Percentiles rank a stretch among this genome's conserved stretches.
Evolutionary conservation across 352 stramenopile species (phyloP).

Genomic region (Pythium periplocum): DNA sequence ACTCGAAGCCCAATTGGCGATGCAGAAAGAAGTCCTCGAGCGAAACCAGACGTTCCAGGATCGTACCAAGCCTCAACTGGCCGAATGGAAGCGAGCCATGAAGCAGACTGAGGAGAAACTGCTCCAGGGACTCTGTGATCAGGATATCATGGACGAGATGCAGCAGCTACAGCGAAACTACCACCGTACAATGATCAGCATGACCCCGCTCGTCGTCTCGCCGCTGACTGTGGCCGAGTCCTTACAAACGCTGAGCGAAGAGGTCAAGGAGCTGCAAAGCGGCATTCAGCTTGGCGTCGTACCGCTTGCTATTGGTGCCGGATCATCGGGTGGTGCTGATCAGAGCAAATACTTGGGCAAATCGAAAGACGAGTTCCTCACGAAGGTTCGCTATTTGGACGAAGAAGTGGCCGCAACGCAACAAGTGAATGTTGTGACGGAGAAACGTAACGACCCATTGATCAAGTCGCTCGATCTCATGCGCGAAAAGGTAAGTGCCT

Average conservation of each 20-base stretch:
- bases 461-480: constrained; percentile 62
- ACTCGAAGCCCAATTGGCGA: constrained; percentile 44
- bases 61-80: constrained; percentile 53
- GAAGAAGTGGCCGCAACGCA: constrained; percentile 65
- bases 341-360: constrained; percentile 5
- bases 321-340: neutral
- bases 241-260: constrained; percentile 44
- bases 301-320: constrained; percentile 9
- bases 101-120: constrained; percentile 65
- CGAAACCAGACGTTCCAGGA: constrained; percentile 69
- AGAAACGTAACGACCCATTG: constrained; percentile 75
- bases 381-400: constrained; percentile 56
- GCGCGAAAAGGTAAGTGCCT: constrained; percentile 47
- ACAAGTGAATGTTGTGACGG: constrained; percentile 57
- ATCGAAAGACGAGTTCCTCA: constrained; percentile 38
- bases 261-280: constrained; percentile 54
- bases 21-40: constrained; percentile 66
- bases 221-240: constrained; percentile 54
- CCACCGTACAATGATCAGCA: constrained; percentile 52
- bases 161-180: constrained; percentile 62
- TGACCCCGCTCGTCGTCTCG: constrained; percentile 51
- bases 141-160: constrained; percentile 54
- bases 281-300: constrained; percentile 40
- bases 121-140: constrained; percentile 37
- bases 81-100: constrained; percentile 61